Base-by-base conservation (phyloP, 345 rosid genomes). In the Conringia planisiliqua region DNA sequence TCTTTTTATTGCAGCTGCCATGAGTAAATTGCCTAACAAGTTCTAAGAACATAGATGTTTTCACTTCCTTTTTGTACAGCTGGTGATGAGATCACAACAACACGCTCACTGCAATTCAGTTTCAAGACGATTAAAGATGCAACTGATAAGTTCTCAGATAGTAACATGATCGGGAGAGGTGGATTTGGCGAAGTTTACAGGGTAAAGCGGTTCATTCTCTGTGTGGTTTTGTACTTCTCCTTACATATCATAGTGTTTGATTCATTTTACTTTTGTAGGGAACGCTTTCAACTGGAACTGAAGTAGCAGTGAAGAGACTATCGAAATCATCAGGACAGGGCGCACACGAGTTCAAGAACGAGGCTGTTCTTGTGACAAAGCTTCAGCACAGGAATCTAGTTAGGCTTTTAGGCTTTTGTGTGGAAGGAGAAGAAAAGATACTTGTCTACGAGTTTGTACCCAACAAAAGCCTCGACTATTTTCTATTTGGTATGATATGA, bases 181-280 rank as follows among this genome's bases (percentile, higher is more conserved):
- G 71, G 70, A 64, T 73, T 64, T 73, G 71, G 71, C 32, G 59
- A 56, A 74, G 78, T 74, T 44, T 74, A 66, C 51, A 66, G 3
- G 72, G 72, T 74, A 30, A 22, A 42, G 43, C 24, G 24, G 14
- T 32, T 54, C 7, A 3, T 42, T 63, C 5, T 73, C 17, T 14
- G 16, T 10, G 10, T 52, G 35, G 10, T 50, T 51, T 72, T 22
- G 1, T 22, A 22, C 24, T 22, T 22, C 24, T 22, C 24, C 24
- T 22, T 22, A 22, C 24, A 22, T 22, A 22, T 22, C 24, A 22
- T 2, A 22, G 2, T 22, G 24, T 2, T 22, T 22, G 1, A 22
- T 22, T 22, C 24, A 22, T 22, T 22, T 22, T 22, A 32, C 27
- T 11, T 10, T 52, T 52, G 7, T 54, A 73, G 71, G 71, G 71